Evolutionary conservation across 768 basidiomycete genomes (phyloP).

Genomic region (Rhodosporidiobolus odoratus): DNA sequence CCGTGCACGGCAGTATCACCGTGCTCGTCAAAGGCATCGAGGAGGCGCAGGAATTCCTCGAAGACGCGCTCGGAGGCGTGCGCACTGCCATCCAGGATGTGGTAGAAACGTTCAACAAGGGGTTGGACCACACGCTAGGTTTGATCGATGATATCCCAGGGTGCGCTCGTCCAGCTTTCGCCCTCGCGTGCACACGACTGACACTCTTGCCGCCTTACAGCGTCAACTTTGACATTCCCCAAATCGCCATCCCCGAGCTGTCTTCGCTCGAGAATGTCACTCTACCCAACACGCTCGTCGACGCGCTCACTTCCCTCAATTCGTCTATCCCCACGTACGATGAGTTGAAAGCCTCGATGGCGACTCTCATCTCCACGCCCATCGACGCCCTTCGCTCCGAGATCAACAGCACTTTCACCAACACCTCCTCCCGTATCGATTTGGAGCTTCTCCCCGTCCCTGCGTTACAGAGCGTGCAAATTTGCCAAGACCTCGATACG

Average conservation of each 20-base stretch:
- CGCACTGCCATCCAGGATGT: slow-evolving; percentile 16
- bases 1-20: slow-evolving; percentile 71
- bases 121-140: background rate
- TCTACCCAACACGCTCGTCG: slow-evolving; percentile 70
- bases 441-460: slow-evolving; percentile 72
- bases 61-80: slow-evolving; percentile 5
- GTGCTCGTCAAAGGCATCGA: slow-evolving; percentile 76
- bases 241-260: slow-evolving; percentile 70
- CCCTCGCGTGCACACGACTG: background rate
- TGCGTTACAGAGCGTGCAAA: slow-evolving; percentile 59
- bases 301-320: slow-evolving; percentile 70
- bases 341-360: slow-evolving; percentile 68
- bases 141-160: slow-evolving; percentile 34
- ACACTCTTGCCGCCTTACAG: background rate
- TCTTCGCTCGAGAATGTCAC: slow-evolving; percentile 68
- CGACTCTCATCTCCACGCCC: slow-evolving; percentile 56
- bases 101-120: slow-evolving; percentile 13
- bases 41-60: slow-evolving; percentile 54
- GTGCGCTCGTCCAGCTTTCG: background rate
- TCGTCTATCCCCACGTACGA: slow-evolving; percentile 69
- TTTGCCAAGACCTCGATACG: slow-evolving; percentile 73
- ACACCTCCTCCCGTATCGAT: slow-evolving; percentile 60
- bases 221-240: slow-evolving; percentile 53
- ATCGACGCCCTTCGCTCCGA: slow-evolving; percentile 82
- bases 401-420: slow-evolving; percentile 76